Conservation (phyloP, 306 rosid genomes). For the Quercus agrifolia region DNA sequence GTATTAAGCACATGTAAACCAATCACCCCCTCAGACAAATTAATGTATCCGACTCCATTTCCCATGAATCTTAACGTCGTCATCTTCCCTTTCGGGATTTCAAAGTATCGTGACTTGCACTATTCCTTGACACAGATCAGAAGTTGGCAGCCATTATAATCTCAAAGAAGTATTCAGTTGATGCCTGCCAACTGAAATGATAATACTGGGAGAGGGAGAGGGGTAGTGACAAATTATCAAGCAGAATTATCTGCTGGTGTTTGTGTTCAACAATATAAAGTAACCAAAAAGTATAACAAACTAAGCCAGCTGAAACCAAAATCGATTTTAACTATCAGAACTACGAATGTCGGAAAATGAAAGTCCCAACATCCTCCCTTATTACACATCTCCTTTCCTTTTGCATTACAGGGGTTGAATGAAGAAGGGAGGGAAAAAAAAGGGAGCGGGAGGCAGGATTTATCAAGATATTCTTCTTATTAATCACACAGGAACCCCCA, state of each 20-base stretch:
- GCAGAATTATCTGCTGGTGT: no score
- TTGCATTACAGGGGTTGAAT: not conserved
- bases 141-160: no score
- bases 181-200: not conserved
- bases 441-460: not conserved
- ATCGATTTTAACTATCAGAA: not conserved
- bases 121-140: no score
- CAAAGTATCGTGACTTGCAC: no score
- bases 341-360: not conserved
- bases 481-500: constrained; percentile 66
- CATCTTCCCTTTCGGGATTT: no score
- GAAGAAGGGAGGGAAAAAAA: not conserved
- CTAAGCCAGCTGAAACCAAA: not conserved
- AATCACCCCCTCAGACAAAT: no score
- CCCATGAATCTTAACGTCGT: no score
- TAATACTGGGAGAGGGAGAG: not conserved
- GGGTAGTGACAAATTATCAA: not conserved
- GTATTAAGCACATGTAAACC: no score
- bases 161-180: no score
- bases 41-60: no score
- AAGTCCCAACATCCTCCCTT: not conserved
- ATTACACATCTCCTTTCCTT: not conserved
- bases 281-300: not conserved
- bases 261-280: not conserved
- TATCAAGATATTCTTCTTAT: not conserved